phyloP scores from a whole-genome alignment of 2,329 filamentous ascomycete genomes.

The Diplodia sapinea region DNA sequence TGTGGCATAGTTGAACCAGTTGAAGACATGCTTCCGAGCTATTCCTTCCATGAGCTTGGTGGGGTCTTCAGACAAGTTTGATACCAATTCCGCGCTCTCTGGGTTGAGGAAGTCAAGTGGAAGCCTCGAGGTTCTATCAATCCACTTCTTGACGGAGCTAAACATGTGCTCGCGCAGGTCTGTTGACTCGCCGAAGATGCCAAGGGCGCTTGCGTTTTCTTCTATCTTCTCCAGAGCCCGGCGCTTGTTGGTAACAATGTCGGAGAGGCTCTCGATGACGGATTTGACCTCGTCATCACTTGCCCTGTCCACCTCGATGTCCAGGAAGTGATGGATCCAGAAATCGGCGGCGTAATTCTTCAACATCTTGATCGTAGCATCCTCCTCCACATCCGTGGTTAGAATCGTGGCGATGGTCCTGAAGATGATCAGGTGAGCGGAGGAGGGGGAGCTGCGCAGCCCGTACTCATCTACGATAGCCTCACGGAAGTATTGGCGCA shows the following conservation, averaged over 20 bases:
- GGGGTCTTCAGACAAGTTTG: neutral
- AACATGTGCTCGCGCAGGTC: neutral
- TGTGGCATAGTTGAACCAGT: slow-evolving; percentile 3
- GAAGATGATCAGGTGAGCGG: slow-evolving; percentile 36
- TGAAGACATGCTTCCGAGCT: neutral
- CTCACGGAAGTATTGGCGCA: slow-evolving; percentile 37
- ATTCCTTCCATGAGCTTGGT: slow-evolving; percentile 2
- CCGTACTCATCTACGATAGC: slow-evolving; percentile 33
- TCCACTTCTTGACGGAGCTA: neutral
- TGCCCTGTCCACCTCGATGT: slow-evolving; percentile 31
- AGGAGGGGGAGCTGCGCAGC: slow-evolving; percentile 33
- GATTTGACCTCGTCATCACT: slow-evolving; percentile 27
- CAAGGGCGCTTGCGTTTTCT: neutral
- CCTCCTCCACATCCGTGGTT: slow-evolving; percentile 4
- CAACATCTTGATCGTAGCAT: slow-evolving; percentile 8
- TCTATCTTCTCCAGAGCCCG: slow-evolving; percentile 33
- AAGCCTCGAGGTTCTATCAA: neutral
- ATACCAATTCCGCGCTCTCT: neutral
- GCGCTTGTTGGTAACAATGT: slow-evolving; percentile 32
- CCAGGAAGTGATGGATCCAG: slow-evolving; percentile 36
- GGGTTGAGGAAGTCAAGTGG: neutral
- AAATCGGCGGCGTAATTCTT: slow-evolving; percentile 32
- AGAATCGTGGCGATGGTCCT: slow-evolving; percentile 28
- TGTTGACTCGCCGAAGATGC: slow-evolving; percentile 1
- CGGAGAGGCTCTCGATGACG: slow-evolving; percentile 31